Conservation (phyloP, 371 early-diverging fungal species). For the Mucor ambiguus region DNA sequence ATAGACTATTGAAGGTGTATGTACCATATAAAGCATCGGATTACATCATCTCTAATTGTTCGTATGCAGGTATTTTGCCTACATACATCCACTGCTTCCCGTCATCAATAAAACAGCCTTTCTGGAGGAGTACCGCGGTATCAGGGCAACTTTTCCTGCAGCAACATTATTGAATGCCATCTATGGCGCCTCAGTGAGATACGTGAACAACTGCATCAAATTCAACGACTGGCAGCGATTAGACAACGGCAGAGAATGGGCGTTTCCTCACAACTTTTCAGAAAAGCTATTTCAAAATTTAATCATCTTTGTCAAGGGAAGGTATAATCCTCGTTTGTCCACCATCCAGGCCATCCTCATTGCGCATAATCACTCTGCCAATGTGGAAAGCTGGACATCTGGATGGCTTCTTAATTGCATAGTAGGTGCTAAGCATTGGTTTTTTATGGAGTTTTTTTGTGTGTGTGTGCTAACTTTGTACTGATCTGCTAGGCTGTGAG, state of each 20-base stretch:
- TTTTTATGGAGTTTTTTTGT: neutral
- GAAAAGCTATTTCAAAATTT: conserved; percentile 7
- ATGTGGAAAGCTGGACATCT: conserved; percentile 23
- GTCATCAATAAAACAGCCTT: conserved; percentile 28
- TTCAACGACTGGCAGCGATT: conserved; percentile 14
- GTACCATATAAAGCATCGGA: neutral
- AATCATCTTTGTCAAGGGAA: conserved; percentile 4
- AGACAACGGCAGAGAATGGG: conserved; percentile 3
- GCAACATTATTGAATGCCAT: conserved; percentile 20
- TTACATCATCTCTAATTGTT: neutral
- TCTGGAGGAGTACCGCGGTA: conserved; percentile 29
- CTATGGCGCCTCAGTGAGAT: conserved; percentile 24
- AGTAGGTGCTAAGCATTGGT: conserved; percentile 1
- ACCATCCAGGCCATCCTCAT: conserved; percentile 40
- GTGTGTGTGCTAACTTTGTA: neutral
- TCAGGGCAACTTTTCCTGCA: conserved; percentile 11
- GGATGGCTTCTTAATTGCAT: conserved; percentile 39
- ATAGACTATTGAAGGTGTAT: conserved; percentile 32
- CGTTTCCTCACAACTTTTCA: conserved; percentile 10
- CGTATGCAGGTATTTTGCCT: conserved; percentile 23
- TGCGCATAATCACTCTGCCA: conserved; percentile 35
- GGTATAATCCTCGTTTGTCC: conserved; percentile 26
- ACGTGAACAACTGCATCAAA: conserved; percentile 14
- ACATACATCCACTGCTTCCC: conserved; percentile 26
- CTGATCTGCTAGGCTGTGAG: conserved; percentile 22